A percentile compares a stretch with the other conserved stretches of the same genome.
Conservation (phyloP, 192 early-diverging fungal species). For the Umbelopsis sp. region DNA sequence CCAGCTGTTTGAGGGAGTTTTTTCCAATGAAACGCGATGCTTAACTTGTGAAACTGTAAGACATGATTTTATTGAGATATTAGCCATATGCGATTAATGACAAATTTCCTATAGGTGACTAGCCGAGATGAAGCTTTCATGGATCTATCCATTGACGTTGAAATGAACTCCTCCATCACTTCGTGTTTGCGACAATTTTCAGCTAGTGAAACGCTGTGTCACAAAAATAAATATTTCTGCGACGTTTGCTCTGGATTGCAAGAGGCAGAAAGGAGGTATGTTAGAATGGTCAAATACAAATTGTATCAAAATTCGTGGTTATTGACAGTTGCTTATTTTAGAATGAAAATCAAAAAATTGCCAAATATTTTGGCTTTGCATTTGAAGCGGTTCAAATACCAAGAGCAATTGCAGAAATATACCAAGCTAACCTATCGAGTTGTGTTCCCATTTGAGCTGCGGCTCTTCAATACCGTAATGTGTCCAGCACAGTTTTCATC, state of each 20-base stretch:
- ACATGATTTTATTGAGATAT: background rate
- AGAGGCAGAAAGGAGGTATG: conserved; percentile 90
- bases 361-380: conserved; percentile 96
- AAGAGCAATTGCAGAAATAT: conserved; percentile 87
- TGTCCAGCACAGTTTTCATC: background rate
- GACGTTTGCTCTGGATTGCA: conserved; percentile 93
- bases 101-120: conserved; percentile 58
- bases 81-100: background rate
- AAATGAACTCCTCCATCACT: conserved; percentile 93
- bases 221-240: conserved; percentile 98
- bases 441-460: conserved; percentile 90
- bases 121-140: conserved; percentile 93
- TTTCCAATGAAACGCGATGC: conserved; percentile 97
- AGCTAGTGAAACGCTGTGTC: conserved; percentile 91
- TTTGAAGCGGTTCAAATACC: conserved; percentile 97
- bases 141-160: conserved; percentile 95
- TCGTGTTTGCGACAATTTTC: conserved; percentile 95
- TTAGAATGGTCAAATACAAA: background rate
- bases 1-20: conserved; percentile 90
- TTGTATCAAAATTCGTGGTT: background rate
- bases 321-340: conserved; percentile 23
- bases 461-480: conserved; percentile 88
- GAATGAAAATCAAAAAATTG: conserved; percentile 94
- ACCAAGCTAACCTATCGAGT: conserved; percentile 96
- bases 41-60: conserved; percentile 91